Evolutionary conservation across 2,329 filamentous ascomycete species (phyloP), one percentile per base, ranked within the genome.

Genomic region (Colletotrichum acutatum): DNA sequence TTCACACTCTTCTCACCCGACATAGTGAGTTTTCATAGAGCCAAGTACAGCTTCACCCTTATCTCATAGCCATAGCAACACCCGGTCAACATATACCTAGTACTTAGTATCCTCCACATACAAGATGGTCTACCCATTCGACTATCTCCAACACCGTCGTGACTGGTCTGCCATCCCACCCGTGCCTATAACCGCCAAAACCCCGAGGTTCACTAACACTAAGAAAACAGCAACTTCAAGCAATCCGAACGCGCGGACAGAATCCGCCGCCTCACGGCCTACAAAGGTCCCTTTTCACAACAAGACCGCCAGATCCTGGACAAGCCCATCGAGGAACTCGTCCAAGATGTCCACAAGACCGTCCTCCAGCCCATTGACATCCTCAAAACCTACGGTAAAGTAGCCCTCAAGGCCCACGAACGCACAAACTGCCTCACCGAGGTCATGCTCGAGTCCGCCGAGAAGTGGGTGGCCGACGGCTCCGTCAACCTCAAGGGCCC

Each of bases 371-470:
- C 95, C 0, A 80, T 92, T 28, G 91, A 95, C 74, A 89, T 98
- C 59, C 90, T 98, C n/a, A 90, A 87, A 72, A 91, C 95, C 12
- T 98, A 98, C 80, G 93, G 93, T 78, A 98, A 97, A 82, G 92
- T 96, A 24, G 93, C 95, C 0, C 81, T 97, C 65, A 92, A 91
- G 78, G 95, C 95, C 1, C 96, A 98, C 46, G 88, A 92, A 74
- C 93, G 93, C 83, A 98, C 95, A 2, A 98, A 98, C 81, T 97
- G 94, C 79, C 84, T 97, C 14, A 98, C 96, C 0, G 95, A 98
- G 83, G 86, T 98, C 68, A 90, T 98, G 84, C 88, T 98, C 49
- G 87, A 90, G 0, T 92, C 92, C 68, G 94, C 95, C 0, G 94
- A 97, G 82, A 83, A 86, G 66, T 98, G 95, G 94, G 81, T 90